phyloP scores from a whole-genome alignment of 1,284 basidiomycete species.

The Fomitopsis pinicola region DNA sequence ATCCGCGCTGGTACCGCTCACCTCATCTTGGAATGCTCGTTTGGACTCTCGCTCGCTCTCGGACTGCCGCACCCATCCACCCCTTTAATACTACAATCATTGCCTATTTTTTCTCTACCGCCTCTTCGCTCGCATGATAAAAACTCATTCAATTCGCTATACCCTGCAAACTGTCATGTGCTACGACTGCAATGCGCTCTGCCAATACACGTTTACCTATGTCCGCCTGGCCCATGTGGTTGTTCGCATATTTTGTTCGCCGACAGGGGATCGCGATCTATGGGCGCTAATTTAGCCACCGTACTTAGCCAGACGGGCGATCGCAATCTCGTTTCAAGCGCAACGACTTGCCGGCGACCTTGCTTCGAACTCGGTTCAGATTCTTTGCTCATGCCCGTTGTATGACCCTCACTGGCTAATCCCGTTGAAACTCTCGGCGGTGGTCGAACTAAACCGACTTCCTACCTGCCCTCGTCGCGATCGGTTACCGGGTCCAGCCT shows the following conservation, averaged over 20 bases:
- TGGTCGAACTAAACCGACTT: background rate
- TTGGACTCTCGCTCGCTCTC: slow-evolving; percentile 1
- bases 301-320: background rate
- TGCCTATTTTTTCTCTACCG: background rate
- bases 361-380: background rate
- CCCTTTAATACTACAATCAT: background rate
- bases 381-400: background rate
- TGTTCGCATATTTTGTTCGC: background rate
- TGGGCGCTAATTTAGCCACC: background rate
- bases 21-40: background rate
- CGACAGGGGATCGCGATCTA: background rate
- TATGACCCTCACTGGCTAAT: background rate
- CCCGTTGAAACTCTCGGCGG: background rate
- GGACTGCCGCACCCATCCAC: slow-evolving; percentile 3
- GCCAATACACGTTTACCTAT: background rate
- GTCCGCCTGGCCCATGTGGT: background rate
- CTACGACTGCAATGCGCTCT: background rate
- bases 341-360: background rate
- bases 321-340: background rate
- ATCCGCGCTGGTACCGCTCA: background rate
- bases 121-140: background rate
- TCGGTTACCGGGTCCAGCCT: background rate
- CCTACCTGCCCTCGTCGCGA: too few species aligned
- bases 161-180: background rate
- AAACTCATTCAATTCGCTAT: background rate